Evolutionary conservation across 176 grass and related monocot genomes (phyloP).

Genomic region (Cymbopogon citratus): DNA sequence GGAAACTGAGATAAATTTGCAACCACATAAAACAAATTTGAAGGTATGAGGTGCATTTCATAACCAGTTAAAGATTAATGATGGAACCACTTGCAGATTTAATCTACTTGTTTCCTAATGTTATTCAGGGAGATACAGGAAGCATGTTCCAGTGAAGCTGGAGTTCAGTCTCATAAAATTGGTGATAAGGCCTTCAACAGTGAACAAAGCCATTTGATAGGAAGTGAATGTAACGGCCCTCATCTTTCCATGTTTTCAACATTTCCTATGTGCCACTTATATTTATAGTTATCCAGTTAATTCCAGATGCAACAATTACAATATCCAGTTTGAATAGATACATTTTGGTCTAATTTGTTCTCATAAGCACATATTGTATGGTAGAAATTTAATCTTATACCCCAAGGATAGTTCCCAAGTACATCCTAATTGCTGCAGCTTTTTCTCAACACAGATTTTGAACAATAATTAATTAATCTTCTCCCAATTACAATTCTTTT

Average conservation of each 20-base stretch:
- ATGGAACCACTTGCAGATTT: too few relatives aligned
- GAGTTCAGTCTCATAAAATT: too few relatives aligned
- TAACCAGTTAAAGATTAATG: too few relatives aligned
- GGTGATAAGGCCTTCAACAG: too few relatives aligned
- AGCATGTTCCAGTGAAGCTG: too few relatives aligned
- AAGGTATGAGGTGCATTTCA: too few relatives aligned
- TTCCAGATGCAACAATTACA: not conserved
- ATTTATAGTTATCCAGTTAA: not conserved
- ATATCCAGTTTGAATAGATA: not conserved
- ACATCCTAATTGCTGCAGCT: not conserved
- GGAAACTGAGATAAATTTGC: conserved; percentile 13
- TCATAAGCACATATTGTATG: not conserved
- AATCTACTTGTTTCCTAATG: too few relatives aligned
- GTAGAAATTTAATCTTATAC: not conserved
- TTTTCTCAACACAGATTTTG: not conserved
- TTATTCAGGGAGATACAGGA: too few relatives aligned
- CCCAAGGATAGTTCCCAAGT: not conserved
- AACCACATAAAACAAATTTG: not conserved
- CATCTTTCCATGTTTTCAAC: too few relatives aligned
- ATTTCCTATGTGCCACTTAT: not conserved
- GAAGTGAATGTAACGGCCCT: too few relatives aligned
- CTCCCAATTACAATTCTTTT: conserved; percentile 14
- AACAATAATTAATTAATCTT: conserved; percentile 17
- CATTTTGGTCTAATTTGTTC: conserved; percentile 2
- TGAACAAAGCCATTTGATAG: too few relatives aligned